phyloP scores from a whole-genome alignment of 2,329 filamentous ascomycete species.

The Lecanosticta acicola region DNA sequence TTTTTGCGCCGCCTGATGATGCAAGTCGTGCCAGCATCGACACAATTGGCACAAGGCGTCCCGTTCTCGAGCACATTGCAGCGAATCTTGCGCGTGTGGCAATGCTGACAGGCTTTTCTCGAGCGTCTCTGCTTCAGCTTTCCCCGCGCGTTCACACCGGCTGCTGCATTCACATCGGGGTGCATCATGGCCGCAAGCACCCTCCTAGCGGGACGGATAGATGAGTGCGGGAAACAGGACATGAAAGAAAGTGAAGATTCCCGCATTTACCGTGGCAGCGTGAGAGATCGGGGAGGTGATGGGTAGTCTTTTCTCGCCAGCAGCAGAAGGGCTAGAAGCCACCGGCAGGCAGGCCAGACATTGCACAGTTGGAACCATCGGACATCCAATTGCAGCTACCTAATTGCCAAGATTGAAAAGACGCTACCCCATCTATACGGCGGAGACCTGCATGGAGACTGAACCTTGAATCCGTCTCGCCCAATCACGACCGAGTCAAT shows the following conservation, averaged over 20 bases:
- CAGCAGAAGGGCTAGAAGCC: too few relatives aligned
- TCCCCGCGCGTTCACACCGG: slow-evolving; percentile 5
- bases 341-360: too few relatives aligned
- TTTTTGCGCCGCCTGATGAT: slow-evolving; percentile 19
- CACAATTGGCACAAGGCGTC: slow-evolving; percentile 21
- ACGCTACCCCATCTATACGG: not conserved
- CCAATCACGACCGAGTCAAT: not conserved
- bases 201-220: not conserved
- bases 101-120: slow-evolving; percentile 19
- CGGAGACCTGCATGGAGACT: not conserved
- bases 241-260: not conserved
- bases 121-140: slow-evolving; percentile 21
- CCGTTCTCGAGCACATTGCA: slow-evolving; percentile 20
- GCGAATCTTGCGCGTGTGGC: slow-evolving; percentile 19
- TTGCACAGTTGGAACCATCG: too few relatives aligned
- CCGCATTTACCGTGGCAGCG: not conserved
- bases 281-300: not conserved
- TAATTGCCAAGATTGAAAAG: too few relatives aligned
- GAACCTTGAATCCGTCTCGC: not conserved
- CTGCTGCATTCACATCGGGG: not conserved
- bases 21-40: slow-evolving; percentile 17
- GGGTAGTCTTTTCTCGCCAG: not conserved
- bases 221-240: not conserved
- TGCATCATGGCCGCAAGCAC: not conserved
- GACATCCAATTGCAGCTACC: too few relatives aligned